Conservation (phyloP, 371 early-diverging fungal species). For the Mucor saturninus region DNA sequence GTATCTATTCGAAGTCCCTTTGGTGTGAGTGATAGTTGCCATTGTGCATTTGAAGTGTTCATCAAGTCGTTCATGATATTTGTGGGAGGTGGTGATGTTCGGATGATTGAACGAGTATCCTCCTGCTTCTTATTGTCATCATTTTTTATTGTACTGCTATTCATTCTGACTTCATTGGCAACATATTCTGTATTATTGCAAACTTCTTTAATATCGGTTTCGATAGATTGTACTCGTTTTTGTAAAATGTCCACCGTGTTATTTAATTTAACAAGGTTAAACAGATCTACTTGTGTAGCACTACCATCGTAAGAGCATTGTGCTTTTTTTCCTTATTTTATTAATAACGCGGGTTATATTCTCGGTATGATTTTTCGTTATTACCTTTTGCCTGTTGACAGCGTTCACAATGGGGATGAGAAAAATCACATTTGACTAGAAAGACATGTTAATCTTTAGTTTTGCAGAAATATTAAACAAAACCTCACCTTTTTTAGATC, state of each 20-base stretch:
- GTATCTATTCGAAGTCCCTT: slow-evolving; percentile 50
- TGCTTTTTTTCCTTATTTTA: slow-evolving; percentile 11
- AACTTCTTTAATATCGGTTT: slow-evolving; percentile 34
- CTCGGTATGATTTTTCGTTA: not conserved
- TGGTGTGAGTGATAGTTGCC: slow-evolving; percentile 48
- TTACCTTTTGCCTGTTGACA: slow-evolving; percentile 51
- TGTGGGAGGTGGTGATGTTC: not conserved
- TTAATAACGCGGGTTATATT: not conserved
- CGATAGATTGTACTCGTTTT: slow-evolving; percentile 40
- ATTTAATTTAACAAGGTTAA: slow-evolving; percentile 49
- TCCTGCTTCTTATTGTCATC: slow-evolving; percentile 1
- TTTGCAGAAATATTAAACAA: not conserved
- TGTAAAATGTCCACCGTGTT: slow-evolving; percentile 45
- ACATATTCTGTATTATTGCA: slow-evolving; percentile 40
- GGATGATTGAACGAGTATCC: too few species aligned
- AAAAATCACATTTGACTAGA: slow-evolving; percentile 59
- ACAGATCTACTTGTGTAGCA: slow-evolving; percentile 53
- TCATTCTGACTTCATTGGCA: slow-evolving; percentile 33
- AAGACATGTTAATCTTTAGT: not conserved
- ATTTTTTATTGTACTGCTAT: not conserved
- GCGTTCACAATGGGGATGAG: slow-evolving; percentile 50
- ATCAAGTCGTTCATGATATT: not conserved
- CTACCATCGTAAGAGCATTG: slow-evolving; percentile 54
- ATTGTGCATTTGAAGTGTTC: slow-evolving; percentile 20
- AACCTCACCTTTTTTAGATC: slow-evolving; percentile 50